phyloP scores from a whole-genome alignment of 202 grass and related monocot genomes.

The Setaria viridis region DNA sequence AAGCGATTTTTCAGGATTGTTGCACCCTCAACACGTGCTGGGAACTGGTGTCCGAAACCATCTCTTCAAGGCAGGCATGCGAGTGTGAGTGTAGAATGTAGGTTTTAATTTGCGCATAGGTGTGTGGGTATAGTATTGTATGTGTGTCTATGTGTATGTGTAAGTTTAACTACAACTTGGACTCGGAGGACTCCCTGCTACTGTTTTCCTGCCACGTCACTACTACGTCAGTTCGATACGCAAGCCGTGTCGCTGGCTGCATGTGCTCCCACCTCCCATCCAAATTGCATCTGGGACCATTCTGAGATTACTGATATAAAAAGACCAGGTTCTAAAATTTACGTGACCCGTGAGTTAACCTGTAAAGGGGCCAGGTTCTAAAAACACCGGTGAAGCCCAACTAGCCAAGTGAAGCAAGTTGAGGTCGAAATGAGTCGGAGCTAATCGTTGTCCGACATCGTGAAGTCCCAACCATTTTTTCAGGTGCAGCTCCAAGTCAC shows the following conservation, averaged over 20 bases:
- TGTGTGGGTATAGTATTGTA: too few relatives aligned
- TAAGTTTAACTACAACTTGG: too few relatives aligned
- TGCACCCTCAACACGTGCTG: too few relatives aligned
- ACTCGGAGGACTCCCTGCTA: not conserved
- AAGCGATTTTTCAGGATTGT: too few relatives aligned
- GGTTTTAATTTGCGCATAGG: too few relatives aligned
- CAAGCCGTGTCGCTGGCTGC: not conserved
- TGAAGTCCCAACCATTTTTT: constrained; percentile 6
- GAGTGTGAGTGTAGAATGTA: too few relatives aligned
- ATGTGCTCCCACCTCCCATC: not conserved
- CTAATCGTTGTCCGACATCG: not conserved
- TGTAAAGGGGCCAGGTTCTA: too few relatives aligned
- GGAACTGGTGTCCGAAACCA: too few relatives aligned
- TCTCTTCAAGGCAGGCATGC: too few relatives aligned
- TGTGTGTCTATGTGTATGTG: too few relatives aligned
- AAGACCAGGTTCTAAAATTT: not conserved
- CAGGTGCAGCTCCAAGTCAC: not conserved
- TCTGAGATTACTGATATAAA: not conserved
- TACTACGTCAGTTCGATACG: not conserved
- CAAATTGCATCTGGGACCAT: not conserved
- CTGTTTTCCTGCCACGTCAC: not conserved
- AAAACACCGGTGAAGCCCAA: not conserved
- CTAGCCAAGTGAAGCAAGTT: not conserved
- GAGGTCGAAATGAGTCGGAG: not conserved
- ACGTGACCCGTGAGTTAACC: not conserved